Evolutionary conservation across 441 rosid species (phyloP), one percentile per base, ranked within the genome.

Genomic region (Theobroma grandiflorum): DNA sequence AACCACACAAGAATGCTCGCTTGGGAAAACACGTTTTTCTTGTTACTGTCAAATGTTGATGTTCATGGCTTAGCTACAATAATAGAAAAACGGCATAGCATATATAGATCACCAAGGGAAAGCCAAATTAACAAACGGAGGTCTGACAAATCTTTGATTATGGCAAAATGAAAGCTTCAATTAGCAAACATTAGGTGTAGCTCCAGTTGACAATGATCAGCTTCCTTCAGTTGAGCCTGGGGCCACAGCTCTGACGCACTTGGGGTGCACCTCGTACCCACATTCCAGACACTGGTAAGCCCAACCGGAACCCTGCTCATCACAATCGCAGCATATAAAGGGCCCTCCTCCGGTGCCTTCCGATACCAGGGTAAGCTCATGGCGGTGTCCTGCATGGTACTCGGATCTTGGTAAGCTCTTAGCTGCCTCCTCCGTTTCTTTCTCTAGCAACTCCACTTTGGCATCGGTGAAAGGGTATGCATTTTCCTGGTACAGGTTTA

Each of bases 221-320:
- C 77, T 49, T 53, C 43, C 49, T 16, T 22, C 57, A 31, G 26
- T 1, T 0, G 78, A 75, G 53, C 53, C 80, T 31, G 37, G 71
- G 64, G 72, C 80, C 55, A 74, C 84, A 7, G 82, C 78, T 72
- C 85, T 78, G 5, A 91, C 85, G 72, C 93, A 91, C 85, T 80
- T 87, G 37, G 93, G 85, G 74, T 91, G 95, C 75, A 91, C 89
- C 87, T 91, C 95, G 26, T 88, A 91, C 10, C 93, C 93, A 72
- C 95, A 91, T 47, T 88, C 90, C 35, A 90, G 81, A 68, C 95
- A 91, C 73, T 85, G 93, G 79, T 90, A 91, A 35, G 90, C 93
- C 95, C 95, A 91, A 40, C 91, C 89, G 0, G 72, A 84, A 12
- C 93, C 95, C 75, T 89, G 92, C 71, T 91, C 95, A n/a, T 87